Evolutionary conservation across 768 basidiomycete genomes (phyloP).

Genomic region (Sutorius australiensis): DNA sequence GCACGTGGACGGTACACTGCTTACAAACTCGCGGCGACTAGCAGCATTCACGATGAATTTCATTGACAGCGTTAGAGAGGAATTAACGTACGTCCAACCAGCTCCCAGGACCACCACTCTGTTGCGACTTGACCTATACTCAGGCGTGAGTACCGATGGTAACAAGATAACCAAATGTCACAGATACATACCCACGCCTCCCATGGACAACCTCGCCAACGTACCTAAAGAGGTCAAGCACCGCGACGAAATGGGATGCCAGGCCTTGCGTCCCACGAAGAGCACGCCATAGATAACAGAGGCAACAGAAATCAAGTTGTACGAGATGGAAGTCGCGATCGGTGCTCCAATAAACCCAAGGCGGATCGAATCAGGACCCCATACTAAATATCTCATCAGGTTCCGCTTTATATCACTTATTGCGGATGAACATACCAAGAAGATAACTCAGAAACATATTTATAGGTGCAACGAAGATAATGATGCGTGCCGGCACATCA

Average conservation of each 20-base stretch:
- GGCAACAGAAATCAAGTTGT: conserved; percentile 70
- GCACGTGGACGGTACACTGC: conserved; percentile 7
- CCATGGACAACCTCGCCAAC: conserved; percentile 71
- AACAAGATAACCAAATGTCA: neutral
- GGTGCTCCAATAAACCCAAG: conserved; percentile 93
- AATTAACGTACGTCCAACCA: conserved; percentile 47
- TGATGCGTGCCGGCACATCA: conserved; percentile 79
- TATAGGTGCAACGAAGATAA: conserved; percentile 75
- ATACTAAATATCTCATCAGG: conserved; percentile 69
- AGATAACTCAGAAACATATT: conserved; percentile 82
- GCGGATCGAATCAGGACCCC: conserved; percentile 78
- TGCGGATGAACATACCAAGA: conserved; percentile 49
- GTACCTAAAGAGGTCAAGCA: conserved; percentile 66
- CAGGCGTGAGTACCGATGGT: neutral
- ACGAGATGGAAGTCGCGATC: conserved; percentile 80
- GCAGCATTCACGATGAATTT: conserved; percentile 2
- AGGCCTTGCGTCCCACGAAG: conserved; percentile 69
- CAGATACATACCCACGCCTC: conserved; percentile 58
- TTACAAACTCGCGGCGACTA: conserved; percentile 54
- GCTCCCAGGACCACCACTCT: conserved; percentile 99
- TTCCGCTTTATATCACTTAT: neutral
- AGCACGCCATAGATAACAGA: conserved; percentile 62
- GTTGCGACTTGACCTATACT: conserved; percentile 66
- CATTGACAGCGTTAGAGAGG: neutral
- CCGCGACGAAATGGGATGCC: conserved; percentile 70